A percentile compares a stretch with the other conserved stretches of the same genome.
Conservation (phyloP, 177 flowering plant genomes). For the Vitis hybrid region DNA sequence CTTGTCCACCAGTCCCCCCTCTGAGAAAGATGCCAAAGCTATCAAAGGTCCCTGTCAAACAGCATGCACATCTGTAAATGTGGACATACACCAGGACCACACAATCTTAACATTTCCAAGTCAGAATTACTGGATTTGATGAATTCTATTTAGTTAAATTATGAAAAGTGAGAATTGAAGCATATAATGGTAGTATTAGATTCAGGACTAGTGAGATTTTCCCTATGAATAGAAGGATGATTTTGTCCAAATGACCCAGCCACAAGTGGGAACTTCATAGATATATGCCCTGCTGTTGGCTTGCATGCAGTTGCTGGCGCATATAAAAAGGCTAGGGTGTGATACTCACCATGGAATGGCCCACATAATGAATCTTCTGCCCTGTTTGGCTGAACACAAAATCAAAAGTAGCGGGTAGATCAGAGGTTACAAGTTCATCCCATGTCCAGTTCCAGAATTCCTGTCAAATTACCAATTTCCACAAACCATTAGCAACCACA, state of each 20-base stretch:
- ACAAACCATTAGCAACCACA: neutral
- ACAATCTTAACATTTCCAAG: too few relatives aligned
- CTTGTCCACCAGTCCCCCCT: constrained; percentile 46
- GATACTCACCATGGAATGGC: constrained; percentile 47
- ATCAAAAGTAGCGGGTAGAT: constrained; percentile 55
- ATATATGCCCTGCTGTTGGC: too few relatives aligned
- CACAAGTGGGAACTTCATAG: too few relatives aligned
- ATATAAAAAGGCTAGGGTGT: too few relatives aligned
- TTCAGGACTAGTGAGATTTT: too few relatives aligned
- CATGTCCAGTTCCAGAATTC: constrained; percentile 77
- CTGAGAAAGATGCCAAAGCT: constrained; percentile 66
- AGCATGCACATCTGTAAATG: neutral
- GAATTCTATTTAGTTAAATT: too few relatives aligned
- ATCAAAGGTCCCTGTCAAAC: constrained; percentile 59
- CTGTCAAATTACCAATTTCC: constrained; percentile 26
- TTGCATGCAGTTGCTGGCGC: too few relatives aligned
- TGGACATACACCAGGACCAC: neutral
- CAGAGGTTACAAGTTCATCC: constrained; percentile 66
- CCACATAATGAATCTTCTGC: constrained; percentile 63
- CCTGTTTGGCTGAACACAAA: constrained; percentile 47
- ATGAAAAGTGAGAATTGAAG: too few relatives aligned
- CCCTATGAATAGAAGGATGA: too few relatives aligned
- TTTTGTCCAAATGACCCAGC: too few relatives aligned
- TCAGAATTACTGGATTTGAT: too few relatives aligned
- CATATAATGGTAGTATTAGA: too few relatives aligned